Percentiles rank a stretch among this genome's conserved stretches.
These are phyloP conservation scores for Komagataella pseudopastoris DNA, from an alignment of 805 yeast species.

Conservation along the genomic window DNA sequence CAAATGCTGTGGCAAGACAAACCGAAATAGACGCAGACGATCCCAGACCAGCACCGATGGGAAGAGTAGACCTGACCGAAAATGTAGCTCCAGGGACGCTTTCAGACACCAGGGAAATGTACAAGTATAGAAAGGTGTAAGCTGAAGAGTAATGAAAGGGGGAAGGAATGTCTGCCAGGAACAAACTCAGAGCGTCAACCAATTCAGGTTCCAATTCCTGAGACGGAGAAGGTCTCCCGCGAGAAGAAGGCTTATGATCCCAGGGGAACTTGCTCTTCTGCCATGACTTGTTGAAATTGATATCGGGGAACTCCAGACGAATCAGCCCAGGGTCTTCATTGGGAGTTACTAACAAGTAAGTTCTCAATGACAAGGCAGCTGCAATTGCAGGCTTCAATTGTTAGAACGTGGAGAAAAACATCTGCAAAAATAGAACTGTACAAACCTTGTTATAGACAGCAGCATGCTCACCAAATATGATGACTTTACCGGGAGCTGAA, in stretches of 20 bases:
- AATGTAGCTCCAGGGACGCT: slow-evolving; percentile 37
- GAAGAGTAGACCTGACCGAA: slow-evolving; percentile 69
- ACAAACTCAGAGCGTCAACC: slow-evolving; percentile 29
- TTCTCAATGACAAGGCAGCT: slow-evolving; percentile 79
- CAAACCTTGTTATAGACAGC: slow-evolving; percentile 72
- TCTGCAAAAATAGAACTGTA: slow-evolving; percentile 1
- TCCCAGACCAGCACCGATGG: slow-evolving; percentile 95
- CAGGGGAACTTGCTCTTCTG: slow-evolving; percentile 46
- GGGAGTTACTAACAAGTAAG: slow-evolving; percentile 58
- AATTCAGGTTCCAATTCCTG: slow-evolving; percentile 50
- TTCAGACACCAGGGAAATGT: slow-evolving; percentile 39
- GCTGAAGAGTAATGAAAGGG: slow-evolving; percentile 68
- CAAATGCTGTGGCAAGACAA: slow-evolving; percentile 64
- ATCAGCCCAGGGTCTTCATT: slow-evolving; percentile 27
- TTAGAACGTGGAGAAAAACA: not conserved
- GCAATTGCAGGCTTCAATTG: slow-evolving; percentile 76
- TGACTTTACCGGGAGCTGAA: slow-evolving; percentile 95
- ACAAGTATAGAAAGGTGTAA: slow-evolving; percentile 70
- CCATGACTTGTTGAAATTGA: slow-evolving; percentile 57
- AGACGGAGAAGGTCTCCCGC: slow-evolving; percentile 19
- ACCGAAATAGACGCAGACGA: slow-evolving; percentile 88
- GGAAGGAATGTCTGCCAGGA: slow-evolving; percentile 31
- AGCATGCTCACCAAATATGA: slow-evolving; percentile 92
- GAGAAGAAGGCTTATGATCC: slow-evolving; percentile 19
- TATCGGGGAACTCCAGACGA: slow-evolving; percentile 74